Conservation (phyloP, 257 asterid species). For the Sherardia arvensis region DNA sequence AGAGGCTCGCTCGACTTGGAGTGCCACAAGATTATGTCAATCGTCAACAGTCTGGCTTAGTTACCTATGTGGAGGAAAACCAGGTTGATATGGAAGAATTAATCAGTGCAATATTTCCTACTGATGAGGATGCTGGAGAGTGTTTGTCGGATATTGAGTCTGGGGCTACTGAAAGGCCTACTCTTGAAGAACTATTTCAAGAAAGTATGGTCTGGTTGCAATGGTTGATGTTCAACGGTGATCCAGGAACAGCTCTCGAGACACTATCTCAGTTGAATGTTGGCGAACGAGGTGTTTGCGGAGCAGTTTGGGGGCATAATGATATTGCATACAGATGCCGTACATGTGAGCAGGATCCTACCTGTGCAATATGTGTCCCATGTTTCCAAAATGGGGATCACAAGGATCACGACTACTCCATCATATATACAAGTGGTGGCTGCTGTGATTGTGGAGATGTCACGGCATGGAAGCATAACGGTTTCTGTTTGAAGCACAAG, state of each 20-base stretch:
- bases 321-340: conserved; percentile 94
- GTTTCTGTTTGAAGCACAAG: conserved; percentile 90
- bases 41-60: conserved; percentile 49
- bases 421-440: conserved; percentile 86
- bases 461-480: conserved; percentile 96
- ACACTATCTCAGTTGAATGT: conserved; percentile 44
- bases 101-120: conserved; percentile 61
- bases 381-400: conserved; percentile 92
- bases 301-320: conserved; percentile 81
- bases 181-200: conserved; percentile 29
- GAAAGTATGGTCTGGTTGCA: conserved; percentile 77
- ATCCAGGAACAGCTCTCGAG: conserved; percentile 51
- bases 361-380: conserved; percentile 95
- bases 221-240: conserved; percentile 94
- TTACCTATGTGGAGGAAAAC: conserved; percentile 49
- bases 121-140: conserved; percentile 40
- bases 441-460: conserved; percentile 99
- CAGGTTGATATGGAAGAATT: conserved; percentile 33
- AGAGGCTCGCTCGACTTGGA: conserved; percentile 74
- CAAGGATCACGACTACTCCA: conserved; percentile 84
- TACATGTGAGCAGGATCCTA: conserved; percentile 90
- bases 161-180: conserved; percentile 20
- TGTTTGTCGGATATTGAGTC: conserved; percentile 20
- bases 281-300: conserved; percentile 83
- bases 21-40: conserved; percentile 41